phyloP scores from a whole-genome alignment of 345 rosid genomes.

The Clarkia xantiana region DNA sequence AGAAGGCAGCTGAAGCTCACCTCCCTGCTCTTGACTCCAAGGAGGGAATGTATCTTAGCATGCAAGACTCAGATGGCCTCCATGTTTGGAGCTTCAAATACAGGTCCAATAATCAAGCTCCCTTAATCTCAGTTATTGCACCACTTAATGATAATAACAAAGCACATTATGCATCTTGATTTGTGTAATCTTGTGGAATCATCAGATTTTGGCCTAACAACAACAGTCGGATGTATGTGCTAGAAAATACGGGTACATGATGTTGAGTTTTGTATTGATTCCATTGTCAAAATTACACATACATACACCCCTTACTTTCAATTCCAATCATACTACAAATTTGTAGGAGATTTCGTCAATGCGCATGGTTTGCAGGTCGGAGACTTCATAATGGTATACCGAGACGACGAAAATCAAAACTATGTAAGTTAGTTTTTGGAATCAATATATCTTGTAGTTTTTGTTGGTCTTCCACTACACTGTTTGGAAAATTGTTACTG shows the following conservation, averaged over 20 bases:
- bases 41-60: conserved; percentile 64
- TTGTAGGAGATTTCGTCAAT: conserved; percentile 71
- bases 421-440: conserved; percentile 37
- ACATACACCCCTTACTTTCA: neutral
- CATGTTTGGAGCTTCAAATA: conserved; percentile 88
- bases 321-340: neutral
- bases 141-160: too few relatives aligned
- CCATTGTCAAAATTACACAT: too few relatives aligned
- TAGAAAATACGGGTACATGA: conserved; percentile 78
- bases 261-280: neutral
- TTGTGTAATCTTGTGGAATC: too few relatives aligned
- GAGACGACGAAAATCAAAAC: conserved; percentile 39
- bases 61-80: conserved; percentile 71
- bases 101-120: conserved; percentile 34
- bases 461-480: too few relatives aligned
- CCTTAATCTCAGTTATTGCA: too few relatives aligned
- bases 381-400: conserved; percentile 70
- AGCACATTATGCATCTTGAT: too few relatives aligned
- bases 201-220: conserved; percentile 97
- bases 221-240: conserved; percentile 93
- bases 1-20: conserved; percentile 93
- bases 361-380: conserved; percentile 69
- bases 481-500: too few relatives aligned
- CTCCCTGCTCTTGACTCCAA: conserved; percentile 72
- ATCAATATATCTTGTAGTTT: too few relatives aligned